Conservation (phyloP, 2,329 filamentous ascomycete genomes). For the Chaetoscypha palmicola region DNA sequence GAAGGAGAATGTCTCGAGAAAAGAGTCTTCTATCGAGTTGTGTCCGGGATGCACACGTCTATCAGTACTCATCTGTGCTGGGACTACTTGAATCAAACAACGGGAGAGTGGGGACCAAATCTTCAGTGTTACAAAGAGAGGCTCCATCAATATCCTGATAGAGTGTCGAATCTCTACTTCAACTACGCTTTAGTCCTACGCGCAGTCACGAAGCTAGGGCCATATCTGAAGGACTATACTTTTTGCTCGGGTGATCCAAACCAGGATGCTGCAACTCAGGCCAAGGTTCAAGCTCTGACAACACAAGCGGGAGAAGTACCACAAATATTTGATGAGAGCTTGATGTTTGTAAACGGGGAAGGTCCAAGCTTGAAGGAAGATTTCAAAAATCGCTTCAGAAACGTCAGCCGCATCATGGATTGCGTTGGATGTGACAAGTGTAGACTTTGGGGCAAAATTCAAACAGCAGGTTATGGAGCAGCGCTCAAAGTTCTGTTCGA, state of each 20-base stretch:
- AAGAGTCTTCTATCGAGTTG: conserved; percentile 92
- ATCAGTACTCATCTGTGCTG: conserved; percentile 95
- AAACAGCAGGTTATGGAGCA: conserved; percentile 89
- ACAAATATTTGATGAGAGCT: conserved; percentile 85
- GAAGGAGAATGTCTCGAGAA: conserved; percentile 96
- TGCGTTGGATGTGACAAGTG: conserved; percentile 99
- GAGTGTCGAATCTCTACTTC: conserved; percentile 96
- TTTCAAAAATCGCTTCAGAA: conserved; percentile 94
- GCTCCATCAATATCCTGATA: conserved; percentile 79
- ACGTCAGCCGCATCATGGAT: conserved; percentile 95
- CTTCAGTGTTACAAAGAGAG: conserved; percentile 79
- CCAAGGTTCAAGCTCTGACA: conserved; percentile 73
- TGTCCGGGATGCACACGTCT: conserved; percentile 96
- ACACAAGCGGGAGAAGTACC: conserved; percentile 60
- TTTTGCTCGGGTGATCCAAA: conserved; percentile 83
- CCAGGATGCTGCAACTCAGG: conserved; percentile 73
- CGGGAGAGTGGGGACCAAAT: conserved; percentile 88
- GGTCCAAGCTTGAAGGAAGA: conserved; percentile 84
- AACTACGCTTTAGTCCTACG: conserved; percentile 95
- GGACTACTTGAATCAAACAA: conserved; percentile 92
- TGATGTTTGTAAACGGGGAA: conserved; percentile 84
- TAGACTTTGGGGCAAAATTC: conserved; percentile 93
- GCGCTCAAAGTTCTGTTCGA: conserved; percentile 95
- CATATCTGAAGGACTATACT: conserved; percentile 72
- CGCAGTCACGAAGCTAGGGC: conserved; percentile 82